These are phyloP conservation scores for Chaetomium tenue DNA, from an alignment of 495 filamentous ascomycete species.

Conservation along the genomic window DNA sequence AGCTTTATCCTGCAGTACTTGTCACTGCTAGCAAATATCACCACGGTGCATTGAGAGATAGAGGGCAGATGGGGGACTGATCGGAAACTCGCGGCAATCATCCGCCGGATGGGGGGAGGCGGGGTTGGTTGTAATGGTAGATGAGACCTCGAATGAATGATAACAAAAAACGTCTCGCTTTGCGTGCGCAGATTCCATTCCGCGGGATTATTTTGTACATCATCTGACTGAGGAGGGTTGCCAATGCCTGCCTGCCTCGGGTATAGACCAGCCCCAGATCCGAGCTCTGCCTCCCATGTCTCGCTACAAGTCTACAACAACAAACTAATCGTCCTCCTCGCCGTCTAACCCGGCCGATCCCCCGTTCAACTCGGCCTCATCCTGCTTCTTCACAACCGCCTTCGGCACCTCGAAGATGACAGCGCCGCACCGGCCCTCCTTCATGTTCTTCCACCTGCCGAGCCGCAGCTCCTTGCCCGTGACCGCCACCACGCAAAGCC, in stretches of 20 bases:
- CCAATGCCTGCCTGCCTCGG: neutral
- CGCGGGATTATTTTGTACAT: conserved; percentile 5
- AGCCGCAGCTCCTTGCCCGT: conserved; percentile 83
- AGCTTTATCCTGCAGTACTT: neutral
- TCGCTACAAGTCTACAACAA: neutral
- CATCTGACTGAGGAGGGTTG: conserved; percentile 16
- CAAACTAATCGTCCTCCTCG: conserved; percentile 17
- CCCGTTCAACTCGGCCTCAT: conserved; percentile 28
- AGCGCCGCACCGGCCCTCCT: conserved; percentile 69
- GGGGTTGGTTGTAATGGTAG: neutral
- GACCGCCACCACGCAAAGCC: conserved; percentile 75
- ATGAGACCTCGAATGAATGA: neutral
- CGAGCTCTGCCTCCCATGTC: neutral
- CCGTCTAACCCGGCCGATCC: conserved; percentile 5
- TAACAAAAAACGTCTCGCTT: neutral
- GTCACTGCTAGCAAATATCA: neutral
- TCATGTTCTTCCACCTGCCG: conserved; percentile 67
- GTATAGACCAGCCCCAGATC: conserved; percentile 10
- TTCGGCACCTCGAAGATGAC: conserved; percentile 73
- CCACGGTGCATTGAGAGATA: neutral
- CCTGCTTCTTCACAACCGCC: conserved; percentile 33
- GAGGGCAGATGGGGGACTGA: neutral
- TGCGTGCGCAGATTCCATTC: conserved; percentile 4
- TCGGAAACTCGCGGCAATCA: neutral
- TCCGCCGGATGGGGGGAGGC: neutral